A percentile compares a stretch with the other conserved stretches of the same genome.
Evolutionary conservation across 2,329 filamentous ascomycete genomes (phyloP).

Genomic region (Xylaria sp.): DNA sequence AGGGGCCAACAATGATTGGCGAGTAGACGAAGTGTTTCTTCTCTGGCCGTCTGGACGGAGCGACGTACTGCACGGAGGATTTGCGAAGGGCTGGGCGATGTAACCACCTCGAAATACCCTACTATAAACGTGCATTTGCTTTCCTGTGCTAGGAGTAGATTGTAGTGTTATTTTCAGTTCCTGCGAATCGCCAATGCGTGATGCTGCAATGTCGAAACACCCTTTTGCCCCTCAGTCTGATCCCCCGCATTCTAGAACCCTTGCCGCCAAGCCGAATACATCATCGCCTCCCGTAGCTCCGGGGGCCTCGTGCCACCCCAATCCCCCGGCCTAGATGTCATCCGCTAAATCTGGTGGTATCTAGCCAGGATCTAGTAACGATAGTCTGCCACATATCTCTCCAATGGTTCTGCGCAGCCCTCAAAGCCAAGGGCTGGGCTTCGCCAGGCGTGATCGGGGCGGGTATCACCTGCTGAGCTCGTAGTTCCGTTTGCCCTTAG

Average conservation of each 20-base stretch:
- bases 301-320: conserved; percentile 18
- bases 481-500: neutral
- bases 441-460: neutral
- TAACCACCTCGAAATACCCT: neutral
- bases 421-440: too few species aligned
- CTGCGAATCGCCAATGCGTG: too few species aligned
- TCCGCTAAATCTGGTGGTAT: conserved; percentile 5
- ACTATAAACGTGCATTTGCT: neutral
- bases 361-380: neutral
- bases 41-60: too few species aligned
- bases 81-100: neutral
- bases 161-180: neutral
- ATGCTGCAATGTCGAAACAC: neutral
- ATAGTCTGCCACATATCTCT: neutral
- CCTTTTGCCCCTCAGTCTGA: neutral
- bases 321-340: conserved; percentile 6
- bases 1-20: neutral
- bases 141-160: neutral
- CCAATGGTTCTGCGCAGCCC: neutral
- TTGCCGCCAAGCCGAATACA: conserved; percentile 23
- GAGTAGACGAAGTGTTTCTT: neutral
- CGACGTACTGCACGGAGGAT: too few species aligned
- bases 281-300: conserved; percentile 23
- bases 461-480: neutral
- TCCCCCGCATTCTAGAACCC: conserved; percentile 24